Conservation (phyloP, 177 flowering plant genomes). For the Vitis hybrid region DNA sequence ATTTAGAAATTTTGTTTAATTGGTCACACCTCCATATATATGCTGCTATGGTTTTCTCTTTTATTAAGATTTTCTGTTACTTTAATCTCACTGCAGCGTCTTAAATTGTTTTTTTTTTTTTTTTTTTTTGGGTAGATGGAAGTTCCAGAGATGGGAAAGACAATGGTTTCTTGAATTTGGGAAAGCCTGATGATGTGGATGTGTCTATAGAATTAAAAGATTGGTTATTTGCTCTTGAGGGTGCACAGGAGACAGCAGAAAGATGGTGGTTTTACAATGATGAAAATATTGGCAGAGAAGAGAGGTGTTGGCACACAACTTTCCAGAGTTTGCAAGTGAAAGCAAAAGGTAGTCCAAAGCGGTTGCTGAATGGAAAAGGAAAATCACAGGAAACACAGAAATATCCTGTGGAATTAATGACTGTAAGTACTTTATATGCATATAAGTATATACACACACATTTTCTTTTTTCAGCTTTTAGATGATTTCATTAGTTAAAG, state of each 20-base stretch:
- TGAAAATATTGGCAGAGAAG: slow-evolving; percentile 57
- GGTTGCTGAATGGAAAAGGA: slow-evolving; percentile 26
- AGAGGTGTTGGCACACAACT: slow-evolving; percentile 88
- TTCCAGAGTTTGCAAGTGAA: slow-evolving; percentile 64
- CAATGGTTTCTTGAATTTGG: slow-evolving; percentile 51
- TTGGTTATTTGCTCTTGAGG: slow-evolving; percentile 98
- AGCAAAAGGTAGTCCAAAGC: slow-evolving; percentile 62
- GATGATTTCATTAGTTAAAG: no score
- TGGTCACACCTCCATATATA: neutral
- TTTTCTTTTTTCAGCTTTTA: no score
- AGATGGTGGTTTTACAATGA: slow-evolving; percentile 41
- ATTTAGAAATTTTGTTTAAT: slow-evolving; percentile 4
- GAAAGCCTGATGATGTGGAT: slow-evolving; percentile 87
- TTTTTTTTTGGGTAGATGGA: slow-evolving; percentile 39
- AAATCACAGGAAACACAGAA: slow-evolving; percentile 27
- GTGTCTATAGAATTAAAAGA: slow-evolving; percentile 72
- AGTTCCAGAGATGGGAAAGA: slow-evolving; percentile 37
- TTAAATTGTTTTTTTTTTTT: neutral
- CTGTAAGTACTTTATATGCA: slow-evolving; percentile 40
- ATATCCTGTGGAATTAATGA: slow-evolving; percentile 72
- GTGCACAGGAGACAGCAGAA: slow-evolving; percentile 70
- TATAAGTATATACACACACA: neutral
- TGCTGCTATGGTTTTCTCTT: slow-evolving; percentile 3
- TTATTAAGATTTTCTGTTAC: neutral
- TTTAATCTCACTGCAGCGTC: neutral